These are phyloP conservation scores for Escallonia rubra DNA, from an alignment of 129 eudicot genomes.

Conservation along the genomic window DNA sequence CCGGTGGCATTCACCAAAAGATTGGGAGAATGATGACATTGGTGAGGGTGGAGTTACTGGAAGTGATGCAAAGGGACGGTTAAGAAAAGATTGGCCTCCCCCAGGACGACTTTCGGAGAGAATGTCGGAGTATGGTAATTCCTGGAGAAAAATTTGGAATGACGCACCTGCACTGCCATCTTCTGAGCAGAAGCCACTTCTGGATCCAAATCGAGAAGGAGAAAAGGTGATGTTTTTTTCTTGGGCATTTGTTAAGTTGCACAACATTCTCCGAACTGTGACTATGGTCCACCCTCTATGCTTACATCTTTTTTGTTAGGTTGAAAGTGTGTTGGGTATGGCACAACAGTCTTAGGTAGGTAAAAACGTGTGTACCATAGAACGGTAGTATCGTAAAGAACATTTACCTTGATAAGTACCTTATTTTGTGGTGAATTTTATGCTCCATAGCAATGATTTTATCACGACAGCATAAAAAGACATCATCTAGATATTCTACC, in stretches of 20 bases:
- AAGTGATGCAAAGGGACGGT: slow-evolving; percentile 11
- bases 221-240: slow-evolving; percentile 58
- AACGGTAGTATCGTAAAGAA: no score
- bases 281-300: no score
- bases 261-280: no score
- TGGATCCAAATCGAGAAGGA: slow-evolving; percentile 93
- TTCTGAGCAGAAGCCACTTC: slow-evolving; percentile 85
- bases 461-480: no score
- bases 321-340: no score
- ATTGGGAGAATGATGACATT: slow-evolving; percentile 66
- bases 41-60: slow-evolving; percentile 25
- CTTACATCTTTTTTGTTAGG: no score
- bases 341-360: no score
- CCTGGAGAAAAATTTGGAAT: slow-evolving; percentile 92
- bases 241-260: background rate
- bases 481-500: no score
- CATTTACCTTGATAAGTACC: no score
- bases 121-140: slow-evolving; percentile 81
- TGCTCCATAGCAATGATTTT: no score
- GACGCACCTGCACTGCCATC: slow-evolving; percentile 76
- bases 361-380: no score
- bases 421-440: no score
- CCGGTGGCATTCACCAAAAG: slow-evolving; percentile 99
- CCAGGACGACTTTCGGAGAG: slow-evolving; percentile 80
- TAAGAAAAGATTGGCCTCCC: slow-evolving; percentile 69